A percentile compares a stretch with the other conserved stretches of the same genome.
Conservation (phyloP, 2,329 filamentous ascomycete species). For the Aureobasidium lini region DNA sequence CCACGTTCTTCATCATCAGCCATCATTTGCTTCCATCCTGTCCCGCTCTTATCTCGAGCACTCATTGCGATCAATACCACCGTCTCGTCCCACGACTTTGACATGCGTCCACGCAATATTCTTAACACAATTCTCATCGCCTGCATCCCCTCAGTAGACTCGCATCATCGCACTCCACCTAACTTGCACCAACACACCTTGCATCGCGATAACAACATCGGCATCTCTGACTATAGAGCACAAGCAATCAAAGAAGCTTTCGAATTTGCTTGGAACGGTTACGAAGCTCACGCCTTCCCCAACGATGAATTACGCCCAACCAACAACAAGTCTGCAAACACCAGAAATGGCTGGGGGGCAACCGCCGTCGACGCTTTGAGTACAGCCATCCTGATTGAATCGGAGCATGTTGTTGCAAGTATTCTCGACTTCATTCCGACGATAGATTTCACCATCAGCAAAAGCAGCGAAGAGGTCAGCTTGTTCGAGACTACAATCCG, state of each 20-base stretch:
- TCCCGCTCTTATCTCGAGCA: background rate
- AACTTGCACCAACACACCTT: background rate
- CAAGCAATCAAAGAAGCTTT: constrained; percentile 61
- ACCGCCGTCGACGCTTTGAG: constrained; percentile 73
- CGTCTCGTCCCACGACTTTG: background rate
- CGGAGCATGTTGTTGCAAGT: constrained; percentile 57
- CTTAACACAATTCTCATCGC: background rate
- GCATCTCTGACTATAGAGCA: background rate
- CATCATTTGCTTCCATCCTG: background rate
- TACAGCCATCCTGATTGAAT: constrained; percentile 71
- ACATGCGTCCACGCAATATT: background rate
- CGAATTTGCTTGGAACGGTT: constrained; percentile 60
- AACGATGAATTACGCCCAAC: constrained; percentile 68
- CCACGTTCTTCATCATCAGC: too few species aligned
- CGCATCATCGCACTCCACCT: background rate
- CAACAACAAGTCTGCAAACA: constrained; percentile 57
- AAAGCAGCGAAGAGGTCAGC: constrained; percentile 50
- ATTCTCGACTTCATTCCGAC: constrained; percentile 64
- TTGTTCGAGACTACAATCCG: constrained; percentile 89
- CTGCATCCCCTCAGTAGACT: background rate
- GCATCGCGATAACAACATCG: background rate
- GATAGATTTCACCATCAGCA: constrained; percentile 60
- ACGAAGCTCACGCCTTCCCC: constrained; percentile 57
- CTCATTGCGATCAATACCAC: background rate
- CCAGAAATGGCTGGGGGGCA: constrained; percentile 77